Evolutionary conservation across 2,329 filamentous ascomycete species (phyloP).

Genomic region (Bipolaris bicolor): DNA sequence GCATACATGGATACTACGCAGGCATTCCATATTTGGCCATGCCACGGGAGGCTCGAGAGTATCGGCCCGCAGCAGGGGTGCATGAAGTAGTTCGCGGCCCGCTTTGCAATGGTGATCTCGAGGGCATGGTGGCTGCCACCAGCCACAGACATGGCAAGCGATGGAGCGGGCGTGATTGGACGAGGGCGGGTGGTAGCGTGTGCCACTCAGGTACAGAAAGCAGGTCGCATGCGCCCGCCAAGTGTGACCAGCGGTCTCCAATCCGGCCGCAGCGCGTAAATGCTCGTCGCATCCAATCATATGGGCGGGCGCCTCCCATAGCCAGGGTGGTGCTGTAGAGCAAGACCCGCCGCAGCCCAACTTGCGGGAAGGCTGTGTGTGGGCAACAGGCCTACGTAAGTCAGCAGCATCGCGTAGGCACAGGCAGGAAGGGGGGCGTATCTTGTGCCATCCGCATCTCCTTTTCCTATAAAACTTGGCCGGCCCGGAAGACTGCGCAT

Average conservation of each 20-base stretch:
- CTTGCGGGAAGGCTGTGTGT: conserved; percentile 22
- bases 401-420: conserved; percentile 29
- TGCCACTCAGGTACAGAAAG: conserved; percentile 26
- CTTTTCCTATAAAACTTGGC: conserved; percentile 18
- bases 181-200: conserved; percentile 10
- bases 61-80: conserved; percentile 18
- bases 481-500: conserved; percentile 11
- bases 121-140: conserved; percentile 3
- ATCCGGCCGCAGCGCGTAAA: conserved; percentile 44
- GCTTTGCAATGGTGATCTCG: conserved; percentile 4
- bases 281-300: conserved; percentile 30
- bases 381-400: conserved; percentile 33
- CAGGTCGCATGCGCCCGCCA: conserved; percentile 38
- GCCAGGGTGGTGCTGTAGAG: conserved; percentile 17
- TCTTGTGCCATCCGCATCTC: conserved; percentile 16
- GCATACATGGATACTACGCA: no score
- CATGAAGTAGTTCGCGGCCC: conserved; percentile 9
- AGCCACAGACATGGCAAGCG: conserved; percentile 3
- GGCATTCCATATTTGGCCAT: neutral
- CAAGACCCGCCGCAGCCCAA: conserved; percentile 34
- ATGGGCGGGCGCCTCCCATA: conserved; percentile 25
- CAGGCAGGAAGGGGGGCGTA: conserved; percentile 14
- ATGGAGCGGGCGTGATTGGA: neutral
- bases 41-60: neutral
- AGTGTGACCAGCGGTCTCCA: conserved; percentile 39